Evolutionary conservation across 768 basidiomycete species (phyloP), one percentile per base, ranked within the genome.

Genomic region (Jaapia argillacea): DNA sequence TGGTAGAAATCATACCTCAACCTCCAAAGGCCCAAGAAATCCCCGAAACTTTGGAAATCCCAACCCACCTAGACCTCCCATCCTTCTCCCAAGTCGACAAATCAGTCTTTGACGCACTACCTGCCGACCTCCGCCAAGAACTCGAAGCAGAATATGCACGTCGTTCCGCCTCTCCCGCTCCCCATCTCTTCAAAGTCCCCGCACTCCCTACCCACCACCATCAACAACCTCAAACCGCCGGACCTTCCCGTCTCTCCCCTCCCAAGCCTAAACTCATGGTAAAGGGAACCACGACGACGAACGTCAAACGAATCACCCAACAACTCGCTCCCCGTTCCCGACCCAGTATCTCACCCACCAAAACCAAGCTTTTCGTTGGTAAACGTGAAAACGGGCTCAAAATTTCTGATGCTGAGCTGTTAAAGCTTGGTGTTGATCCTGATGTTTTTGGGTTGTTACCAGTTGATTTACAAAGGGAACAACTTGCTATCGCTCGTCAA

Each of bases 21-120:
- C 10, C 10, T 10, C 13, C 7, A 13, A 45, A 14, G 5, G 38
- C 10, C 21, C 20, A 22, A 18, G 33, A 28, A 20, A 13, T 5
- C 10, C 7, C 7, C 14, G 31, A 18, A 10, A 18, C n/a, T 1
- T 1, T 22, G 7, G 7, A 21, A 13, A 2, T 27, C 48, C 25
- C 16, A 38, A 27, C 48, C 21, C 33, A 45, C 21, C 26, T 68
- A 2, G 72, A 74, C 27, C 64, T 85, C 16, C 86, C 85, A 3
- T 76, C 80, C 2, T 74, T 85, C 52, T 86, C 85, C 0, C 85
- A 89, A 54, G 68, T 89, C 6, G 86, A 89, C 55, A 71, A 61
- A 62, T 68, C 70, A 3, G 79, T 88, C 2, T 75, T 85, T 41
- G 71, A 79, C 27, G 81, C 80, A 1, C 67, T 90, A 24, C 86